Conservation (phyloP, 345 rosid species). For the Acer yangbiense region DNA sequence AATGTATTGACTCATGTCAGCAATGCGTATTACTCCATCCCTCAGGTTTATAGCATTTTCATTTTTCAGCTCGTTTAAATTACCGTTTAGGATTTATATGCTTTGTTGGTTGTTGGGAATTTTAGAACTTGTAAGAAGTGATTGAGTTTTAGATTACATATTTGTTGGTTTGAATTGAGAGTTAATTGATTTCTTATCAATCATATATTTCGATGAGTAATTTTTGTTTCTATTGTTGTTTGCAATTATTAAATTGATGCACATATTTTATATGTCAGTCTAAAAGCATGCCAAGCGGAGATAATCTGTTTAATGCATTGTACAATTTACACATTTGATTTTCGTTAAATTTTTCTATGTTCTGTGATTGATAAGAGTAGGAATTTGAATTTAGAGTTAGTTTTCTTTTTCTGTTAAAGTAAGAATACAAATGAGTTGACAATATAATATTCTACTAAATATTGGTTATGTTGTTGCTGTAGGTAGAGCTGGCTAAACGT, state of each 20-base stretch:
- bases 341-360: not conserved
- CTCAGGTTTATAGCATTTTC: slow-evolving; percentile 52
- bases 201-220: not conserved
- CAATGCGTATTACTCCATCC: slow-evolving; percentile 69
- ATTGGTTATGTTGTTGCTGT: slow-evolving; percentile 17
- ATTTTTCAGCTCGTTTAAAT: not conserved
- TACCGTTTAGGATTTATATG: not conserved
- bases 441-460: not conserved
- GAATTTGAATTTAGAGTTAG: not conserved
- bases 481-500: slow-evolving; percentile 83
- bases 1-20: slow-evolving; percentile 70
- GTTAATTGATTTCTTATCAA: not conserved
- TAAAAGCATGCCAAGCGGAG: not conserved
- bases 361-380: not conserved
- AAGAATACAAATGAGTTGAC: not conserved
- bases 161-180: not conserved
- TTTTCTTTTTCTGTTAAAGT: not conserved
- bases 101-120: not conserved
- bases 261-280: not conserved
- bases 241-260: not conserved
- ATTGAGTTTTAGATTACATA: not conserved
- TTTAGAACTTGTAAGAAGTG: not conserved
- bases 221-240: too few species aligned
- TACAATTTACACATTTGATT: not conserved
- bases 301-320: not conserved